Percentiles rank a stretch among this genome's conserved stretches.
Conservation (phyloP, 495 filamentous ascomycete genomes). For the Podospora australis region DNA sequence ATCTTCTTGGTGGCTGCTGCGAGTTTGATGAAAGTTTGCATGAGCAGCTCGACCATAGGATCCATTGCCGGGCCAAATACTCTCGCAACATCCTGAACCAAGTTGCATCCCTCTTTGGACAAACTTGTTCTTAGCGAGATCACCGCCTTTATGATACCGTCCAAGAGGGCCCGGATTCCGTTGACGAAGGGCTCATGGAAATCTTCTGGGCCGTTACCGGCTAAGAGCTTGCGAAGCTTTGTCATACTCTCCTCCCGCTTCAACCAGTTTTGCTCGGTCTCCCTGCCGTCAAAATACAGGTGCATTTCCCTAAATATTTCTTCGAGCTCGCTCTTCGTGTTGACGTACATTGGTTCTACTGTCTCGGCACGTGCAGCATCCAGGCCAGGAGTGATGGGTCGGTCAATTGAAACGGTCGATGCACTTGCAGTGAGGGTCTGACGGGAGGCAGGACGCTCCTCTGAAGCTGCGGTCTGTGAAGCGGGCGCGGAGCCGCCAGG, state of each 20-base stretch:
- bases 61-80: slow-evolving; percentile 73
- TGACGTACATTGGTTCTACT: slow-evolving; percentile 73
- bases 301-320: slow-evolving; percentile 77
- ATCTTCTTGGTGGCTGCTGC: slow-evolving; percentile 88
- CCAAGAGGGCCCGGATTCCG: slow-evolving; percentile 66
- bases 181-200: slow-evolving; percentile 62
- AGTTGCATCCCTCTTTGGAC: slow-evolving; percentile 72
- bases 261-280: slow-evolving; percentile 87
- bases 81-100: slow-evolving; percentile 80
- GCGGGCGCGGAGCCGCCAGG: slow-evolving; percentile 48
- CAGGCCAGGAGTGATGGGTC: slow-evolving; percentile 42
- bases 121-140: slow-evolving; percentile 85
- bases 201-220: slow-evolving; percentile 77
- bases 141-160: slow-evolving; percentile 84
- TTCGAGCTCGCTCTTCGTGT: slow-evolving; percentile 75
- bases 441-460: slow-evolving; percentile 33
- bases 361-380: slow-evolving; percentile 55
- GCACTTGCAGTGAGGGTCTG: slow-evolving; percentile 43
- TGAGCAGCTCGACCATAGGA: slow-evolving; percentile 79
- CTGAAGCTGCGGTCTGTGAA: slow-evolving; percentile 31
- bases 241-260: slow-evolving; percentile 71
- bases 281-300: slow-evolving; percentile 76
- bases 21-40: slow-evolving; percentile 85
- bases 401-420: slow-evolving; percentile 42
- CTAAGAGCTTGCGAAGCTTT: slow-evolving; percentile 68